A percentile compares a stretch with the other conserved stretches of the same genome.
Conservation (phyloP, 2,329 filamentous ascomycete species). For the Penicillium sumatraense region DNA sequence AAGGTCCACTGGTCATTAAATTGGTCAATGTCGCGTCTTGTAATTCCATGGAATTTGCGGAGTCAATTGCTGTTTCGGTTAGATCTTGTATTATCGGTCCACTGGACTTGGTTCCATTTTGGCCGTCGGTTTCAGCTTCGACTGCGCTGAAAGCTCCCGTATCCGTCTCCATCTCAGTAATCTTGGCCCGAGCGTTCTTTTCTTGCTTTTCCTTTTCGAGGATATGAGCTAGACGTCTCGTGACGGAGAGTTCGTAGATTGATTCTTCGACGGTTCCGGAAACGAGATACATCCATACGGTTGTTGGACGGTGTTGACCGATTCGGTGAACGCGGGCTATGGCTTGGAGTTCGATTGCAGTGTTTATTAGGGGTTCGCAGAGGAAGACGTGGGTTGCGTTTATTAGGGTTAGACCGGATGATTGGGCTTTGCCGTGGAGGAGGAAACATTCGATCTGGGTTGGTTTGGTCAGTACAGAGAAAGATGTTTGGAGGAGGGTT, state of each 20-base stretch:
- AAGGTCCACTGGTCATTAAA: slow-evolving; percentile 71
- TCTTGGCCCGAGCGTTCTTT: slow-evolving; percentile 30
- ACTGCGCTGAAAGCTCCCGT: no score
- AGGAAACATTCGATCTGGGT: slow-evolving; percentile 75
- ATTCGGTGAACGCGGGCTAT: slow-evolving; percentile 95
- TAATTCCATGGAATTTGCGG: slow-evolving; percentile 82
- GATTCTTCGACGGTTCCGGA: slow-evolving; percentile 88
- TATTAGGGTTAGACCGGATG: slow-evolving; percentile 86
- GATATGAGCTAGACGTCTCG: slow-evolving; percentile 78
- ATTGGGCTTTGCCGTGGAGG: slow-evolving; percentile 85
- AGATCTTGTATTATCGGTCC: slow-evolving; percentile 21
- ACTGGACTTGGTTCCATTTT: no score
- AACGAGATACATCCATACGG: slow-evolving; percentile 95
- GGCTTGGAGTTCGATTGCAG: slow-evolving; percentile 89
- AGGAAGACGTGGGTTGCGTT: slow-evolving; percentile 94
- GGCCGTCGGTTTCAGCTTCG: background rate
- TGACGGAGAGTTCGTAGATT: slow-evolving; percentile 85
- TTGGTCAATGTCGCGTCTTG: slow-evolving; percentile 72
- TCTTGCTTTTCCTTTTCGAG: slow-evolving; percentile 48
- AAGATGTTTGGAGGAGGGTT: background rate
- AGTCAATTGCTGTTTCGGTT: slow-evolving; percentile 71
- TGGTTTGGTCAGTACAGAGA: slow-evolving; percentile 13
- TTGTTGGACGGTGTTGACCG: slow-evolving; percentile 84
- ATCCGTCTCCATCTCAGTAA: no score
- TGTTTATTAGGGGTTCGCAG: slow-evolving; percentile 91